Evolutionary conservation across 345 rosid genomes (phyloP), one percentile per base, ranked within the genome.

Genomic region (Salix suchowensis): DNA sequence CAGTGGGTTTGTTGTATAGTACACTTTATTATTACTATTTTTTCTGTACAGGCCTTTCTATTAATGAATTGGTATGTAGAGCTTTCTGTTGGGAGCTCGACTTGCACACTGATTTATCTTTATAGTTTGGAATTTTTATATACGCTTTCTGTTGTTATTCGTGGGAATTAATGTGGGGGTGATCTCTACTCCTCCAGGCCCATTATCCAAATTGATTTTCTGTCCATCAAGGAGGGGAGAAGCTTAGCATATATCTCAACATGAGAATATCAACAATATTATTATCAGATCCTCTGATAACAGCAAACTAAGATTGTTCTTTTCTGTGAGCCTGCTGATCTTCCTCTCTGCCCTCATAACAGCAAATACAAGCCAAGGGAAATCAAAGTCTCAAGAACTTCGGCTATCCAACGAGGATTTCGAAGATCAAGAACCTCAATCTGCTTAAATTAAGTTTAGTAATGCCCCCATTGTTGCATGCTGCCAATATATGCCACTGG

Each of bases 331-430:
- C 69, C 46, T 74, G 65, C 54, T 54, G 66, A 28, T 85, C 90
- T 11, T 67, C 84, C 58, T 87, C 92, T 84, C 89, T 91, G n/a
- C 94, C 96, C 94, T n/a, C 93, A 89, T 16, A 88, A 72, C 75
- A 91, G 85, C 78, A 89, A 50, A 79, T 91, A 91, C 37, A 91
- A 68, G 54, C 92, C 80, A 88, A 79, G 39, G 39, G 92, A 91
- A 26, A 89, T 64, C 46, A 74, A 28, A 0, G 93, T 86, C 61
- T 92, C 93, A 0, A 85, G 13, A 65, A 85, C 83, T 86, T 91
- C 89, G 0, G 92, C 96, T 3, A 86, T 74, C 6, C 92, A 89
- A 19, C 92, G 84, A 55, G 84, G 81, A 60, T 76, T 81, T 66
- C 87, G 77, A 81, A 91, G 77, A 82, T 91, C 78, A 50, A 89